Base-by-base conservation (phyloP, 176 grass and related monocot genomes). In the Chloris gayana region DNA sequence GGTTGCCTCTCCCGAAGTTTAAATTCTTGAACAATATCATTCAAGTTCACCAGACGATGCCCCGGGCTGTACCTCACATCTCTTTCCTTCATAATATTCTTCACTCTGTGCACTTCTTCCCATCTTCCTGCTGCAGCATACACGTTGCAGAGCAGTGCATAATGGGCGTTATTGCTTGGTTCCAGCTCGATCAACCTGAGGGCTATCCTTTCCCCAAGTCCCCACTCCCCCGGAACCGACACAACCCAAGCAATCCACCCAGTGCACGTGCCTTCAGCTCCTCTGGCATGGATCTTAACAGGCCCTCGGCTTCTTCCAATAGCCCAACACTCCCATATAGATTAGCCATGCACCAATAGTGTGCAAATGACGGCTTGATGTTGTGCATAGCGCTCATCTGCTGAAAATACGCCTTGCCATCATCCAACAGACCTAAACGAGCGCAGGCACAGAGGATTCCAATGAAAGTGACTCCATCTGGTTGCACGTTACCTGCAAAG, bases 311-410 rank as follows among this genome's bases (percentile, higher is more conserved):
- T 69, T 93, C 84, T 74, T 87, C 70, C 26, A 85, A 41, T 77
- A 89, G 83, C 3, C 87, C 87, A 64, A 84, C 80, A 59, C 80
- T 82, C 8, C 81, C 84, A 85, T 87, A 91, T 3, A 89, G 82
- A 70, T 94, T 91, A 14, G 89, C 92, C 88, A 94, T 82, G 62
- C 92, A 94, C 92, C 92, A 94, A 67, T 85, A 89, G 80, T 95
- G 89, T 0, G 89, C 87, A 64, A 95, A 95, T 67, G 87, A 85
- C 4, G 84, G 89, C 27, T 50, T 89, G 29, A 92, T 50, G 62
- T 82, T 77, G 82, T 89, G 92, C 21, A 64, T 66, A 3, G 56
- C 63, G 26, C 44, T 83, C 89, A 95, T 92, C 80, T 87, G 77
- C 37, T 87, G 47, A 62, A 95, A 92, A 78, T 92, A 89, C 38